Evolutionary conservation across 345 rosid species (phyloP), one percentile per base, ranked within the genome.

Genomic region (Gossypium mustelinum): DNA sequence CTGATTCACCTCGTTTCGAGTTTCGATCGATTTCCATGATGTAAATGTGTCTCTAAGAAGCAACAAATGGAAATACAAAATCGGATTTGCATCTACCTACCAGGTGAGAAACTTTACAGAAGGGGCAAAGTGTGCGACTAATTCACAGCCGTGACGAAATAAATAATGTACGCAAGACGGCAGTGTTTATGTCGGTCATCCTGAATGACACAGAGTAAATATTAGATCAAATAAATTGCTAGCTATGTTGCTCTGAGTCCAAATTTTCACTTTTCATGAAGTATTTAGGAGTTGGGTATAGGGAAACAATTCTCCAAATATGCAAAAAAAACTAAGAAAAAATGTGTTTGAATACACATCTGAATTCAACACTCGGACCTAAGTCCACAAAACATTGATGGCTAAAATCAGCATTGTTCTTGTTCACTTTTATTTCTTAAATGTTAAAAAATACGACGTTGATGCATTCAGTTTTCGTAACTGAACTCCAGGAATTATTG

Each of bases 51-150:
- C 17, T 34, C 60, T 34, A 51, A 2, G 4, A 56, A 72, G 58
- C 22, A 72, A 72, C 47, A 39, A 10, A 72, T 43, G 58, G 66
- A 44, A 44, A 68, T 16, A 68, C 67, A 56, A 20, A 11, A 43
- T 56, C 11, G 64, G 60, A 27, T 22, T 54, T 41, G 64, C 75
- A 72, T 72, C 66, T 58, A 59, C 34, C 67, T 24, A 24, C 44
- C 14, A 13, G 55, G 11, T 57, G 29, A 61, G 67, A 0, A 29
- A 47, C 56, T 61, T 60, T 47, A 73, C 58, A 47, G 13, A 68
- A 34, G 59, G 17, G 55, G 50, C 22, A 17, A 22, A 16, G 2
- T 7, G 51, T 43, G 3, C 2, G 29, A n/a, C 50, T 62, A 18
- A 66, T 43, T 72, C 5, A 7, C 7, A 9, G 41, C 41, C 25